Conservation (phyloP, 352 stramenopile genomes). For the Phytophthora melonis region DNA sequence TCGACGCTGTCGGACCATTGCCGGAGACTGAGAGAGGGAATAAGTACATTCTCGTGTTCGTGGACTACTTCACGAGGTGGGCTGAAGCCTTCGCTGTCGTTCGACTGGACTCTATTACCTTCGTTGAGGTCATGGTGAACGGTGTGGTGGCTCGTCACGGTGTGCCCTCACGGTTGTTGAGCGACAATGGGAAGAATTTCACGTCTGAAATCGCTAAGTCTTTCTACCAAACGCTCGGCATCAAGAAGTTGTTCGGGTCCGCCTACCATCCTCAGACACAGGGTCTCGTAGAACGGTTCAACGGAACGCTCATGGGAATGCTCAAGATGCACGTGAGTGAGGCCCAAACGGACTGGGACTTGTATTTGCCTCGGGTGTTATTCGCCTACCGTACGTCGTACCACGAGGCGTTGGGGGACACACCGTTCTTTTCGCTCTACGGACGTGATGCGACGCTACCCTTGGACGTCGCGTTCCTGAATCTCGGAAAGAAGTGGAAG, state of each 20-base stretch:
- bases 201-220: slow-evolving; percentile 7
- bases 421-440: no score
- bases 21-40: no score
- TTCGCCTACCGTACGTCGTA: slow-evolving; percentile 22
- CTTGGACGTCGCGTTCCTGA: no score
- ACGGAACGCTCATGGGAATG: slow-evolving; percentile 9
- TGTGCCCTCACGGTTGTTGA: slow-evolving; percentile 7
- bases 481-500: no score
- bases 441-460: no score
- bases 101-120: neutral
- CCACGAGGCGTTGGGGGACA: slow-evolving; percentile 10
- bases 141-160: slow-evolving; percentile 3
- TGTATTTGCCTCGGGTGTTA: slow-evolving; percentile 6
- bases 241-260: slow-evolving; percentile 14
- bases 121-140: slow-evolving; percentile 3
- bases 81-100: neutral
- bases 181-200: slow-evolving; percentile 13
- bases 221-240: slow-evolving; percentile 5
- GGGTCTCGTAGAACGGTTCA: slow-evolving; percentile 7
- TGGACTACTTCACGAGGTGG: neutral
- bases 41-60: slow-evolving; percentile 5
- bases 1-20: no score
- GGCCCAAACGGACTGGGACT: slow-evolving; percentile 12
- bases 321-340: neutral
- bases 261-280: slow-evolving; percentile 14